Base-by-base conservation (phyloP, 2,329 filamentous ascomycete species). In the Epichloe bromicola region DNA sequence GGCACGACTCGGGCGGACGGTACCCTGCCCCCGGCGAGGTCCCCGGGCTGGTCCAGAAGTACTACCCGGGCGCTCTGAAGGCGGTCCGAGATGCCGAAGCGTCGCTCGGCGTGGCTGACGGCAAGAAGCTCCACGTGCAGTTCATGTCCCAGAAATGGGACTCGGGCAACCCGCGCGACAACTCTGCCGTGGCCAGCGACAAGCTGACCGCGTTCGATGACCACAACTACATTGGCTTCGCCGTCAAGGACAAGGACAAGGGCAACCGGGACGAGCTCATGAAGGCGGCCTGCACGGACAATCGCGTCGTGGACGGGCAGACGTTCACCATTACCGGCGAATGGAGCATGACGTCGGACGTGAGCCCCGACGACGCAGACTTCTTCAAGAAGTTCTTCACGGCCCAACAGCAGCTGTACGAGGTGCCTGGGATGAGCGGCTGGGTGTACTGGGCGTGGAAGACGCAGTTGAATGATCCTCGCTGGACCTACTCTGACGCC, bases 371-470 rank as follows among this genome's bases (percentile, higher is more conserved):
- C 14, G 51, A 61, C 8, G 69, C 61, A 7, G 65, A 60, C 11
- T 83, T 80, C 60, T 82, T 82, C 63, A 64, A 56, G 51, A 65
- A 70, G 53, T 82, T 73, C 70, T 82, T 78, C 61, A 73, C 73
- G 1, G 77, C 77, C 1, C 78, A 81, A 64, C 68, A 74, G 6
- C 67, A 70, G 52, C 65, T 71, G 2, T 81, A 79, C 53, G 78
- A 82, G 63, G 70, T 69, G 55, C 57, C 58, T 0, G 63, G 68
- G 51, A 60, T 59, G 57, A 65, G 67, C n/a, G 76, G 76, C 0
- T 81, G 76, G 76, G 61, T 76, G 2, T 81, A 77, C 58, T 82
- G 78, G 78, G 70, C 70, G 1, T 81, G 78, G 78, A 82, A 80
- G 66, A 61, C 61, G 15, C 60, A 64, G 51, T 50, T 63, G 14